phyloP scores from a whole-genome alignment of 768 basidiomycete species.

The Nidularia pulvinata region DNA sequence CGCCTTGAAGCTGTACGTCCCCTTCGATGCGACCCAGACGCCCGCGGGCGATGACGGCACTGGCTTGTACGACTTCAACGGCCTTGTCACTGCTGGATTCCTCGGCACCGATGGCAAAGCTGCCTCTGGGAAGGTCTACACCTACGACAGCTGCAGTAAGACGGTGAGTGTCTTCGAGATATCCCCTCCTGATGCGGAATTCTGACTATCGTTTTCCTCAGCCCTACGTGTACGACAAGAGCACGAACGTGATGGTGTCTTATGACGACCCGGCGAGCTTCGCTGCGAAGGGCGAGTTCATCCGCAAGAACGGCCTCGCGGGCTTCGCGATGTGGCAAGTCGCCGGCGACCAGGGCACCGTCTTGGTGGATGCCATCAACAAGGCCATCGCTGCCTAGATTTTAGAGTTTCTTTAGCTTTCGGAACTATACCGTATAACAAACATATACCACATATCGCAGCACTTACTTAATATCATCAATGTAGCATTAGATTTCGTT shows the following conservation, averaged over 20 bases:
- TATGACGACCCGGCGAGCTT: slow-evolving; percentile 65
- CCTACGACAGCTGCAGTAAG: slow-evolving; percentile 62
- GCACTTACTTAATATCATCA: too few relatives aligned
- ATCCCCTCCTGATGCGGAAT: neutral
- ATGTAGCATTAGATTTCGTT: too few relatives aligned
- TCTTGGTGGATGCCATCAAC: slow-evolving; percentile 50
- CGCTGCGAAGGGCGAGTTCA: slow-evolving; percentile 54
- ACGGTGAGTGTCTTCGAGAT: slow-evolving; percentile 44
- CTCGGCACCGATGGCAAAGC: slow-evolving; percentile 38
- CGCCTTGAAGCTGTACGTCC: neutral
- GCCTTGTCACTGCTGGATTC: slow-evolving; percentile 48
- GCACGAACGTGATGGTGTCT: slow-evolving; percentile 52
- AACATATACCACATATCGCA: too few relatives aligned
- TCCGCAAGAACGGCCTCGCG: slow-evolving; percentile 40
- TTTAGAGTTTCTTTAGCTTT: too few relatives aligned
- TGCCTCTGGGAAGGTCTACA: slow-evolving; percentile 41
- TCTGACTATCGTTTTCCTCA: slow-evolving; percentile 16
- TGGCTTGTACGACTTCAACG: slow-evolving; percentile 58
- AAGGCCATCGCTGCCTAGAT: slow-evolving; percentile 13
- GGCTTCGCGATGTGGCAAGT: slow-evolving; percentile 70
- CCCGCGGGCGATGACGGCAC: neutral
- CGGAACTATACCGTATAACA: too few relatives aligned
- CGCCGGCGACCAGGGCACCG: slow-evolving; percentile 49
- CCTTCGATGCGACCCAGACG: slow-evolving; percentile 13
- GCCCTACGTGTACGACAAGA: slow-evolving; percentile 63